A percentile compares a stretch with the other conserved stretches of the same genome.
Evolutionary conservation across 805 yeast species (phyloP).

Genomic region (Candida golubevii): DNA sequence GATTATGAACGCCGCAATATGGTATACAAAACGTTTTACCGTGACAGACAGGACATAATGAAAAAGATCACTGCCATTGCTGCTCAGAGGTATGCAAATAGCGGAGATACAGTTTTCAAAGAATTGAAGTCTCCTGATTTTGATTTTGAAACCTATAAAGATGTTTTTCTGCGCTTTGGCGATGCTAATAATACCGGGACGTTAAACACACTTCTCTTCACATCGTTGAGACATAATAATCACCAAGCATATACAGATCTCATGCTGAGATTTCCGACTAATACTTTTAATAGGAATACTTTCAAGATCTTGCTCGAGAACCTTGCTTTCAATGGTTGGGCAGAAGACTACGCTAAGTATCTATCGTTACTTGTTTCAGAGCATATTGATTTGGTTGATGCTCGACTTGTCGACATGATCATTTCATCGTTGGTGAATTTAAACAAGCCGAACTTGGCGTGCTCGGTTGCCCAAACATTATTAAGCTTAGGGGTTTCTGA

Average conservation of each 20-base stretch:
- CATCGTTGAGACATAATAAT: conserved; percentile 28
- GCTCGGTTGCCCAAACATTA: conserved; percentile 8
- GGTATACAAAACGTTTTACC: conserved; percentile 28
- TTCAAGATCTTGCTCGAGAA: conserved; percentile 14
- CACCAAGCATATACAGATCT: conserved; percentile 22
- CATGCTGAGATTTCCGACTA: conserved; percentile 4
- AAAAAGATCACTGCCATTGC: conserved; percentile 8
- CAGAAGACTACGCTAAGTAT: background rate
- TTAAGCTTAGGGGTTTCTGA: background rate
- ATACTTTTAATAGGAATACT: conserved; percentile 9
- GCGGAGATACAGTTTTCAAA: background rate
- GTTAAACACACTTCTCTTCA: conserved; percentile 23
- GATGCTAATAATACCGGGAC: conserved; percentile 15
- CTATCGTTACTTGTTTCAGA: conserved; percentile 5
- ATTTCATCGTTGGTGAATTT: conserved; percentile 15
- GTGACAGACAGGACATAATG: conserved; percentile 24
- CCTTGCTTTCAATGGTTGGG: conserved; percentile 5
- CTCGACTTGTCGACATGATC: conserved; percentile 18
- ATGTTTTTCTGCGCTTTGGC: conserved; percentile 15
- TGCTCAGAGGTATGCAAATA: background rate
- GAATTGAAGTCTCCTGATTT: conserved; percentile 13
- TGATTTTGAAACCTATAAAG: conserved; percentile 19
- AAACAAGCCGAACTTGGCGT: conserved; percentile 12
- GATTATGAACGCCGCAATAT: conserved; percentile 27
- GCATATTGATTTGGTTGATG: conserved; percentile 13